Evolutionary conservation across 2,329 filamentous ascomycete genomes (phyloP), one percentile per base, ranked within the genome.

Genomic region (Aspergillus intermedius): DNA sequence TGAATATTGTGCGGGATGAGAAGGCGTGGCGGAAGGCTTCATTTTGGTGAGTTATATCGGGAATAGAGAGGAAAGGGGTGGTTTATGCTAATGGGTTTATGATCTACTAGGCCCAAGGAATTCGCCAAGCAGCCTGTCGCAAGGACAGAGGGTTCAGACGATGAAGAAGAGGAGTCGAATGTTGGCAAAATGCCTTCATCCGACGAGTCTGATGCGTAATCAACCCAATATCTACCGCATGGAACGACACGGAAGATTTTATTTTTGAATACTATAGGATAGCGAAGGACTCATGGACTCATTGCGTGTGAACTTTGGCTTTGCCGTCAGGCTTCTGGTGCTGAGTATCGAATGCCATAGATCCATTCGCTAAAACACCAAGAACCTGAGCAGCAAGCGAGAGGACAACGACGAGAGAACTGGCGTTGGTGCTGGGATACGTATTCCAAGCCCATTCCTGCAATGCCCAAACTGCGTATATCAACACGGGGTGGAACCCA

Each of bases 361-460:
- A 55, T 13, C 66, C 66, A 41, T 69, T 70, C 59, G 66, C 61
- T 77, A 84, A 87, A 12, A 81, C 74, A 42, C 81, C 75, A 5
- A 73, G 72, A 1, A 91, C 82, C 13, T 86, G 87, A 10, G 80
- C 63, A 15, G 81, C 81, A 59, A 97, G 74, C 35, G 82, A 80
- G 21, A 76, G 77, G 12, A 98, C 87, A 7, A 90, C 91, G 5
- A 78, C 72, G 53, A 71, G 67, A 5, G 84, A 87, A 65, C 84
- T 87, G 32, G 64, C 54, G 47, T 76, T 69, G 30, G 84, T 86
- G 64, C 89, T 95, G n/a, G 91, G 91, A 64, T 87, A 96, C 8
- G 91, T 82, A 59, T 96, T 95, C 91, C 91, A 96, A 10, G 87
- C 88, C 84, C 86, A 91, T 68, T 96, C 91, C 69, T 96, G 91